phyloP scores from a whole-genome alignment of 31 red algal genomes.

The Porphyra umbilicalis region DNA sequence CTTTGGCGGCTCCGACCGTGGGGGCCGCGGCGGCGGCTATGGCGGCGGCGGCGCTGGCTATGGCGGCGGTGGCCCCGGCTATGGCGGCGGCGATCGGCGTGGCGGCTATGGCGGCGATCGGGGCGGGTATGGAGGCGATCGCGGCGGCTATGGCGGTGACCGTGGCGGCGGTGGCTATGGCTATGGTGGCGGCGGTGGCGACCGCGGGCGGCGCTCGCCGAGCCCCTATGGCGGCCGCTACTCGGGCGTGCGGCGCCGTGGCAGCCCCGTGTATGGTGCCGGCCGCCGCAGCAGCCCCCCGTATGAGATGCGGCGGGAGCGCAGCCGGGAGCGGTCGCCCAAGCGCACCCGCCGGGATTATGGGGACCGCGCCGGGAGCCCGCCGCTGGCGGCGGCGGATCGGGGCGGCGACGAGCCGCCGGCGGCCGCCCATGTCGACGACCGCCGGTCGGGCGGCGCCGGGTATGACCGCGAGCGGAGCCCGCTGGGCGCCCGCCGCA shows the following conservation, averaged over 20 bases:
- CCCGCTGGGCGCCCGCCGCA: neutral
- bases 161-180: neutral
- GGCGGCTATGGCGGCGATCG: neutral
- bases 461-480: neutral
- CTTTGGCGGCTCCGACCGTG: neutral
- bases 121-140: neutral
- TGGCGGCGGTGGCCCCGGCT: too few relatives aligned
- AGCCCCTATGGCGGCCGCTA: neutral
- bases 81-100: neutral
- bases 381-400: neutral
- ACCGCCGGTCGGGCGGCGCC: neutral
- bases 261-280: neutral
- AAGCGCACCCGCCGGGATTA: neutral
- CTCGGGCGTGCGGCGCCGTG: neutral
- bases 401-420: neutral
- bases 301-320: neutral
- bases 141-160: neutral
- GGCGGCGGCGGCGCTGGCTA: neutral
- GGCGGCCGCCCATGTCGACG: neutral
- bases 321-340: neutral
- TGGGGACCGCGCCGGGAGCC: neutral
- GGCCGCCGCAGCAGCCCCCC: neutral
- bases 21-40: neutral
- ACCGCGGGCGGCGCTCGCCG: neutral
- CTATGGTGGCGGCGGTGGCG: neutral